Conservation (phyloP, 176 grass and related monocot species). For the Tillandsia fasciculata region DNA sequence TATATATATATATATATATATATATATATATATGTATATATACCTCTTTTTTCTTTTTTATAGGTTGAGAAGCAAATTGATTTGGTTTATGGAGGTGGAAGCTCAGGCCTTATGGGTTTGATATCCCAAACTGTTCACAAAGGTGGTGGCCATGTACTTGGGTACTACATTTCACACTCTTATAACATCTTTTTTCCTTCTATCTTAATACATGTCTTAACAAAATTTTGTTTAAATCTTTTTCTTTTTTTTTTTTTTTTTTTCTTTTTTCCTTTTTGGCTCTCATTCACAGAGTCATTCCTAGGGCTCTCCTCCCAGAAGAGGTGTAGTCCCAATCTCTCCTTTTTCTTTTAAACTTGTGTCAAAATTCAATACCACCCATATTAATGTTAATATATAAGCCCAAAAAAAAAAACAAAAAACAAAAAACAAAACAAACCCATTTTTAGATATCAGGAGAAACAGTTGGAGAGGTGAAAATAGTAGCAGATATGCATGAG, state of each 20-base stretch:
- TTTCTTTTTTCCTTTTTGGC: neutral
- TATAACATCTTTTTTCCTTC: neutral
- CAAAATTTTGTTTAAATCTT: neutral
- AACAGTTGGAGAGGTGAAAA: constrained; percentile 52
- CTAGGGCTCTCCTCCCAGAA: constrained; percentile 57
- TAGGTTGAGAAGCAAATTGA: constrained; percentile 73
- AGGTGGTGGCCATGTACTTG: constrained; percentile 82
- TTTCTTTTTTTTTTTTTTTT: too few species aligned
- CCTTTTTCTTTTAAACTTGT: neutral
- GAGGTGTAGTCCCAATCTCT: constrained; percentile 28
- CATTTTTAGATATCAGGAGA: constrained; percentile 50
- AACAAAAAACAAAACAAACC: neutral
- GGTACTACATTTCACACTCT: constrained; percentile 30
- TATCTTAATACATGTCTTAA: too few species aligned
- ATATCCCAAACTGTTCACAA: constrained; percentile 75
- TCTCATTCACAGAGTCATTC: constrained; percentile 57
- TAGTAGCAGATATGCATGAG: constrained; percentile 71
- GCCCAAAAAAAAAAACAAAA: too few species aligned
- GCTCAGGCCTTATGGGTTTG: constrained; percentile 80
- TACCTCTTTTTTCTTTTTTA: constrained; percentile 11
- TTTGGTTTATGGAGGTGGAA: constrained; percentile 93
- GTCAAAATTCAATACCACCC: neutral
- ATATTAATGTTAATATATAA: too few species aligned
- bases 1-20: neutral
- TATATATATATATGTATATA: neutral